These are phyloP conservation scores for Penicillium griseofulvum DNA, from an alignment of 2,329 filamentous ascomycete species.

Conservation along the genomic window DNA sequence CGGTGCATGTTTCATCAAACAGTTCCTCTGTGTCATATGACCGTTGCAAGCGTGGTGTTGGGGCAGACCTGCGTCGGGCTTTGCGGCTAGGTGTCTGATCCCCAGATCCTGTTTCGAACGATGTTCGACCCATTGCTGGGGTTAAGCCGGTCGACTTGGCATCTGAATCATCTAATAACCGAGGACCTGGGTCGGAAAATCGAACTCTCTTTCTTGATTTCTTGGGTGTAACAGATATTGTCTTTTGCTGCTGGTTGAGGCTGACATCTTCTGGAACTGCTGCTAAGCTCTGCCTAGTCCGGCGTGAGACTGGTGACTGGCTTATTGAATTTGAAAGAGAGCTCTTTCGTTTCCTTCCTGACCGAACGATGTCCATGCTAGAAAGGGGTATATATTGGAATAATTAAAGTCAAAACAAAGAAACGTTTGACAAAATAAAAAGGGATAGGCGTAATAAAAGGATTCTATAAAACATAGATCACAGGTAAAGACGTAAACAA, in stretches of 20 bases:
- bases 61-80: slow-evolving; percentile 36
- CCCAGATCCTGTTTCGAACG: slow-evolving; percentile 27
- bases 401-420: background rate
- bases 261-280: background rate
- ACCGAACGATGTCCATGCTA: slow-evolving; percentile 27
- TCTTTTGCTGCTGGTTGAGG: background rate
- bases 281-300: slow-evolving; percentile 14
- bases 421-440: background rate
- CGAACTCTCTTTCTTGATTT: slow-evolving; percentile 44
- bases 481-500: slow-evolving; percentile 24
- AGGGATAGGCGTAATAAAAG: slow-evolving; percentile 12
- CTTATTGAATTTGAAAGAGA: slow-evolving; percentile 13
- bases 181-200: slow-evolving; percentile 45
- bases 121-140: slow-evolving; percentile 42
- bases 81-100: slow-evolving; percentile 30
- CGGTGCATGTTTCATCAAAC: slow-evolving; percentile 17
- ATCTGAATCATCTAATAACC: slow-evolving; percentile 17
- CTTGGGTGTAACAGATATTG: slow-evolving; percentile 27
- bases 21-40: slow-evolving; percentile 23
- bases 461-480: slow-evolving; percentile 23
- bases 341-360: slow-evolving; percentile 28
- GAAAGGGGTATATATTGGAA: background rate
- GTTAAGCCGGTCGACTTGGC: slow-evolving; percentile 44
- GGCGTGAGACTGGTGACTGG: slow-evolving; percentile 18
- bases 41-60: slow-evolving; percentile 24